phyloP scores from a whole-genome alignment of 257 asterid species.

The Solanum paucissectum region DNA sequence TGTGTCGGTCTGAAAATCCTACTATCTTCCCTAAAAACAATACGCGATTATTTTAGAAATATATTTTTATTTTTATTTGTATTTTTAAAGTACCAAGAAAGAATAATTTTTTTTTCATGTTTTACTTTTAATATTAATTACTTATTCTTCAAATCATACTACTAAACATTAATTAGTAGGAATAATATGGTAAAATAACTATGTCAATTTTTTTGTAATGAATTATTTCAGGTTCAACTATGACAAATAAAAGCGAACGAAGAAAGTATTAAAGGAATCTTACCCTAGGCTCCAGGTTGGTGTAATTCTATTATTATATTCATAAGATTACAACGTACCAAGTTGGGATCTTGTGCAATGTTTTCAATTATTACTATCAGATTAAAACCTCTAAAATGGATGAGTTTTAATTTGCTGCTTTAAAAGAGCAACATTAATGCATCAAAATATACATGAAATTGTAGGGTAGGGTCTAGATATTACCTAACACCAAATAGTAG shows the following conservation, averaged over 20 bases:
- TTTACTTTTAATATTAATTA: too few relatives aligned
- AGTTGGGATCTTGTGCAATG: background rate
- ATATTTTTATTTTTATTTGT: too few relatives aligned
- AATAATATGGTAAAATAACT: too few relatives aligned
- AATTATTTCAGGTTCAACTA: too few relatives aligned
- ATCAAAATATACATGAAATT: background rate
- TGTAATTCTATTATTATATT: too few relatives aligned
- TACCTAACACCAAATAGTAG: background rate
- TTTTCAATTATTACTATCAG: background rate
- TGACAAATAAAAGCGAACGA: too few relatives aligned
- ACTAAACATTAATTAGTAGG: too few relatives aligned
- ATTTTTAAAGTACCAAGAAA: too few relatives aligned
- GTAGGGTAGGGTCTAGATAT: background rate
- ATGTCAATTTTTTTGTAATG: background rate
- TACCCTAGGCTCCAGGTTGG: background rate
- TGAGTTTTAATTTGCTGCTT: background rate
- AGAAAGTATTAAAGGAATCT: too few relatives aligned
- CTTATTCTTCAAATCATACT: too few relatives aligned
- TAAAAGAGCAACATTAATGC: background rate
- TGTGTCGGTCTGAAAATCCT: background rate
- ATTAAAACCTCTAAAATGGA: background rate
- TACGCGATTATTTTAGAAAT: too few relatives aligned
- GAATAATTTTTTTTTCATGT: too few relatives aligned
- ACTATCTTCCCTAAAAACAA: background rate
- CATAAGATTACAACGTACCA: background rate